phyloP scores from a whole-genome alignment of 352 stramenopile species.

The Phytophthora crassamura region DNA sequence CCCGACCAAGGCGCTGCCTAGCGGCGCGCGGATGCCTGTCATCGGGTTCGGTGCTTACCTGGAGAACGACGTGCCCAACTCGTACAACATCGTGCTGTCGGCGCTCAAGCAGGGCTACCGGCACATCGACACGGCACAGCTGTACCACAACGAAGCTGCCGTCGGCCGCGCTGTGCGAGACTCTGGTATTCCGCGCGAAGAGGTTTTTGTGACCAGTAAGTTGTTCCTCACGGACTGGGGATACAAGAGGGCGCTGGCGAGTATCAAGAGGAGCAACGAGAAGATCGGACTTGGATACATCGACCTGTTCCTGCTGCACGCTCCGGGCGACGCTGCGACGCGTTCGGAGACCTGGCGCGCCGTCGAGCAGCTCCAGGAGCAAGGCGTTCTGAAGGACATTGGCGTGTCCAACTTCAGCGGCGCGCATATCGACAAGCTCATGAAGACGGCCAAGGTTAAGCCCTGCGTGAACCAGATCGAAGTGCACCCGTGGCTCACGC shows the following conservation, averaged over 20 bases:
- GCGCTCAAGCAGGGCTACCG: conserved; percentile 83
- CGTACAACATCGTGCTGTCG: conserved; percentile 58
- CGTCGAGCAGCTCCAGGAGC: conserved; percentile 54
- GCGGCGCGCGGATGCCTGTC: conserved; percentile 50
- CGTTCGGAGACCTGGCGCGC: conserved; percentile 61
- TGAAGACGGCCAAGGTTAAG: conserved; percentile 60
- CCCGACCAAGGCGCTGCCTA: conserved; percentile 48
- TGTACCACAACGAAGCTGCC: conserved; percentile 88
- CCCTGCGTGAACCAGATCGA: conserved; percentile 89
- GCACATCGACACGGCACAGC: conserved; percentile 90
- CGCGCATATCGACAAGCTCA: conserved; percentile 85
- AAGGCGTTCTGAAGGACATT: conserved; percentile 80
- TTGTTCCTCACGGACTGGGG: conserved; percentile 65
- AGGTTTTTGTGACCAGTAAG: conserved; percentile 91
- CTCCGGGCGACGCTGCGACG: conserved; percentile 48
- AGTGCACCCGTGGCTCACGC: conserved; percentile 77
- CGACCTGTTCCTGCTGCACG: conserved; percentile 85
- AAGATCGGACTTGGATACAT: conserved; percentile 84
- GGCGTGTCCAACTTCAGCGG: conserved; percentile 92
- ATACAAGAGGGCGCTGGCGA: conserved; percentile 71
- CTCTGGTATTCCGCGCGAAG: conserved; percentile 67
- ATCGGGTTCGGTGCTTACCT: conserved; percentile 69
- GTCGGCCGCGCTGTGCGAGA: conserved; percentile 79
- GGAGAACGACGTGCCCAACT: conserved; percentile 53
- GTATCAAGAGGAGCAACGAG: conserved; percentile 56